Base-by-base conservation (phyloP, 169 alveolate genomes). In the Fabrea salina region DNA sequence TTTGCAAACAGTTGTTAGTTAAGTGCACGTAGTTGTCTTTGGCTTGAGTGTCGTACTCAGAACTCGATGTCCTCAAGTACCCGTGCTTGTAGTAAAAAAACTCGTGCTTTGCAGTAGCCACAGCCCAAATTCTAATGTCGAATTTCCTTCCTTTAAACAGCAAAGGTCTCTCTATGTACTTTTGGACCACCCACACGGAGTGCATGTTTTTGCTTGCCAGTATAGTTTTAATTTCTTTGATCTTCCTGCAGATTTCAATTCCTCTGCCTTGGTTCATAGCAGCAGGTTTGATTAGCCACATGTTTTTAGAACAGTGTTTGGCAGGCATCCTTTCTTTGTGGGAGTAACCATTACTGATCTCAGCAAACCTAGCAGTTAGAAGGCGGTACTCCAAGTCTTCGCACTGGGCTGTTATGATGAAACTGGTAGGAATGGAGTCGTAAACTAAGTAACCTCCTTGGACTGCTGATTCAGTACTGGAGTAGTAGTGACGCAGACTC, bases 121-220 rank as follows among this genome's bases (percentile, higher is more conserved):
- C 75, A 35, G 93, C 96, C 96, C 97, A 95, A 77, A 89, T 85
- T 66, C 98, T 80, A 13, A 95, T 92, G 79, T 93, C 97, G 70
- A 93, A 92, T 68, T 85, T 86, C 47, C 89, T 75, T 50, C 87
- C 84, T 22, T 79, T 79, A 58, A 84, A 72, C 44, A 85, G 49
- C 1, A 89, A 71, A 8, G 96, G 96, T 50, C 82, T 79, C 68
- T 91, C 96, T 51, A 91, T 81, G 80, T 88, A 89, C 79, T 91
- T 91, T 79, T 91, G 91, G 16, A 89, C 75, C 35, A 91, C 70
- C 76, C 82, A 37, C 1, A 16, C 1, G 16, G 19, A 13, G 1
- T 61, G 11, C 54, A 61, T 61, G 16, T 61, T 13, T n/a, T 11
- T 16, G 30, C 39, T 51, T n/a, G 53, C 13, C 7, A 61, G 11